Base-by-base conservation (phyloP, 2,329 filamentous ascomycete species). In the Colletotrichum sojae region DNA sequence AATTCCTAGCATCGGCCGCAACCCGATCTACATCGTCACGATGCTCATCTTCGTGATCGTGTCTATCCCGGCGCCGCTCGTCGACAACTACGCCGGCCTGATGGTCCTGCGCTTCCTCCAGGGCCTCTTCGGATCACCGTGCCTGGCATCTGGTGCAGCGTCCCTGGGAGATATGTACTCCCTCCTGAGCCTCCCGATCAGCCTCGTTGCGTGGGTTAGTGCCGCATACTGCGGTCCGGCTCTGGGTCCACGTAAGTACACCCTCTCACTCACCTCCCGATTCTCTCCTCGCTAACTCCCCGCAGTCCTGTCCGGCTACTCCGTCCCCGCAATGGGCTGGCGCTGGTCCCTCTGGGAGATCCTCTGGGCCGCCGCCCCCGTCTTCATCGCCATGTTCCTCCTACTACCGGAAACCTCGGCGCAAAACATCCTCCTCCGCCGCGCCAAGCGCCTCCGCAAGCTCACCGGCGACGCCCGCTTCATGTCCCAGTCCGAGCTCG, bases 11-110 rank as follows among this genome's bases (percentile, higher is more conserved):
- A 86, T 93, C 58, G 91, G 92, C 2, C 84, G 91, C 6, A 93
- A 90, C 73, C 88, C 88, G 0, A 86, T 91, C 6, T 94, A 94
- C 77, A 86, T 92, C 43, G 76, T 87, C 72, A 91, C 90, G 10
- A 91, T 93, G 81, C 86, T 87, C 67, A 81, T 93, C 31, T 94
- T 93, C 76, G 88, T 91, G 56, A 85, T 93, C 69, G 78, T 94
- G 12, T 88, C 86, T 6, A 85, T 93, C 16, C 90, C 91, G 0
- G 88, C 90, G 0, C 88, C 90, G 0, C 77, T 93, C 0, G 88
- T 88, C 4, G 78, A 86, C 52, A 91, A 90, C 79, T 91, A 90
- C 60, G 80, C 87, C 0, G 89, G 89, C 0, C 82, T 94, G 10
- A 84, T 92, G 73, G 88, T 91, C 2, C 81, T 90, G 3, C 85